Evolutionary conservation across 2,329 filamentous ascomycete species (phyloP).

Genomic region (Ceratocystis cubensis): DNA sequence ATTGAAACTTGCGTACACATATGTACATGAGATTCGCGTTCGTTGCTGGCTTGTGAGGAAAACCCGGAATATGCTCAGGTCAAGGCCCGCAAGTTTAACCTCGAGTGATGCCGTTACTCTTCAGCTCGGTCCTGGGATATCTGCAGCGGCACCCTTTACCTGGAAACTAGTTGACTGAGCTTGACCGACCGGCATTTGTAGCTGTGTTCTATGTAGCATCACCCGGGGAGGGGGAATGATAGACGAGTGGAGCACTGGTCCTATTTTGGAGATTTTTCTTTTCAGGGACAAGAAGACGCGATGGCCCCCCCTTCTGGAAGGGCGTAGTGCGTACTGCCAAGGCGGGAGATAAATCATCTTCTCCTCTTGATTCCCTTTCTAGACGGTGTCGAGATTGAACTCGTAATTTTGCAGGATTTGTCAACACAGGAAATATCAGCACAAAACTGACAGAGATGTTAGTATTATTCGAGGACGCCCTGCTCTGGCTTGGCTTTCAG

Average conservation of each 20-base stretch:
- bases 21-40: no score
- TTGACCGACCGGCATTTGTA: neutral
- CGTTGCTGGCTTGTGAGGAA: no score
- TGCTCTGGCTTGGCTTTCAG: neutral
- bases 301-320: constrained; percentile 4
- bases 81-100: no score
- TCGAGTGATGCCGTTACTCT: no score
- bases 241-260: neutral
- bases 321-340: neutral
- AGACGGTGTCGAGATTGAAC: neutral
- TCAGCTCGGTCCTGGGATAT: neutral
- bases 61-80: no score
- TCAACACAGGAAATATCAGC: neutral
- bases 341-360: neutral
- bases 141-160: neutral
- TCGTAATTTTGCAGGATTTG: neutral
- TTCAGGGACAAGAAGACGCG: neutral
- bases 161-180: neutral
- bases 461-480: constrained; percentile 3
- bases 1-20: no score
- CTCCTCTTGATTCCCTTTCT: neutral
- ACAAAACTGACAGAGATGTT: constrained; percentile 3
- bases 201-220: constrained; percentile 3
- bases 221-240: neutral
- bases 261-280: neutral